Evolutionary conservation across 192 early-diverging fungal genomes (phyloP).

Genomic region (Mortierella claussenii): DNA sequence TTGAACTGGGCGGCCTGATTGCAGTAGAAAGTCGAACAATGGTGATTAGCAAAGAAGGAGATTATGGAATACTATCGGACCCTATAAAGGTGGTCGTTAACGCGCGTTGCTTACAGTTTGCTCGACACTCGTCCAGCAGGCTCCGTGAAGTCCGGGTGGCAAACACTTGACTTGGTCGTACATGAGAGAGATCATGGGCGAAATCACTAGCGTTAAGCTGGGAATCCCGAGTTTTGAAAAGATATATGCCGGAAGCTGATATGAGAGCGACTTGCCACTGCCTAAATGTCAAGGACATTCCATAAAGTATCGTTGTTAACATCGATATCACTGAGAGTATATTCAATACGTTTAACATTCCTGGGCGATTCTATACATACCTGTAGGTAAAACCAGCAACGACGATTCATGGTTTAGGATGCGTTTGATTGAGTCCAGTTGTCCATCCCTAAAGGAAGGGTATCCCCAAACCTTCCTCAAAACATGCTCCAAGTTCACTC

Average conservation of each 20-base stretch:
- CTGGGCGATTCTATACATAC: no score
- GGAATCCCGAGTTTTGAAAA: conserved; percentile 54
- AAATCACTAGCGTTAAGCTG: conserved; percentile 77
- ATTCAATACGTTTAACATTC: no score
- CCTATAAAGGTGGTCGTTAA: background rate
- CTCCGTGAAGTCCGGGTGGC: conserved; percentile 66
- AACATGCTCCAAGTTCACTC: conserved; percentile 57
- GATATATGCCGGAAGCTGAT: conserved; percentile 80
- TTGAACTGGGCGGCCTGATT: conserved; percentile 43
- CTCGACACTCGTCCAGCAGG: conserved; percentile 69
- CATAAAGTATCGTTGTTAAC: no score
- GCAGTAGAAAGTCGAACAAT: no score
- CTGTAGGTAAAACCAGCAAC: conserved; percentile 66
- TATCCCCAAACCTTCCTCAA: conserved; percentile 60
- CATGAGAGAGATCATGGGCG: conserved; percentile 86
- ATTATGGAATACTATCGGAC: background rate
- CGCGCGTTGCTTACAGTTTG: conserved; percentile 10
- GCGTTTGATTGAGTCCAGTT: conserved; percentile 59
- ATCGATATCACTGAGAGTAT: no score
- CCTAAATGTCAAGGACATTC: no score
- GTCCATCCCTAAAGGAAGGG: conserved; percentile 51
- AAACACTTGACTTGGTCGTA: conserved; percentile 82
- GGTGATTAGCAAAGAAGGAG: no score
- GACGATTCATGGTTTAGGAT: conserved; percentile 57
- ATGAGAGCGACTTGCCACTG: conserved; percentile 80